Evolutionary conservation across 441 rosid genomes (phyloP).

Genomic region (Codiaeum variegatum): DNA sequence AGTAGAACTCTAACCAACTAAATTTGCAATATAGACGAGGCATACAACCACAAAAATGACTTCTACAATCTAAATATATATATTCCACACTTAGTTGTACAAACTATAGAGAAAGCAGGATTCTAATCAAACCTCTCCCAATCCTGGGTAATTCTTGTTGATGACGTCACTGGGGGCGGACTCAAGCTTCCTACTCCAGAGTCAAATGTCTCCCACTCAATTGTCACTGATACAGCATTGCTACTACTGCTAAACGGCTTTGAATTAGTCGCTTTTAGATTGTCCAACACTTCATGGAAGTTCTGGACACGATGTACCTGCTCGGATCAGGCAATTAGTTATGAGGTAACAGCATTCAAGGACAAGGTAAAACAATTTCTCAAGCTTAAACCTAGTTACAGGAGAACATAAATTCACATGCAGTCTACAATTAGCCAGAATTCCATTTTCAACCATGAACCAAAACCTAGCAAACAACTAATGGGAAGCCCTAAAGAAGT

Average conservation of each 20-base stretch:
- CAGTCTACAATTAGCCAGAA: neutral
- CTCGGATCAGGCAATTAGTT: conserved; percentile 22
- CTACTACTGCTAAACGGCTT: conserved; percentile 44
- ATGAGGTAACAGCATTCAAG: neutral
- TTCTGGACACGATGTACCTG: conserved; percentile 76
- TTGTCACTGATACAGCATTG: conserved; percentile 51
- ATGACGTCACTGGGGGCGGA: conserved; percentile 46
- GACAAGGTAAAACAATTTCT: neutral
- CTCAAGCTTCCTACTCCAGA: conserved; percentile 63
- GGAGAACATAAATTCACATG: neutral
- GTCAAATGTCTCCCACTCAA: conserved; percentile 73
- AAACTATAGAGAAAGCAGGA: conserved; percentile 10
- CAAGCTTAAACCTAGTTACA: neutral
- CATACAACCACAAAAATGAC: neutral
- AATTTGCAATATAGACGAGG: neutral
- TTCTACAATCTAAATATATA: conserved; percentile 1
- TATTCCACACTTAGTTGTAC: conserved; percentile 9
- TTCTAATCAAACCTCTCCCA: conserved; percentile 70
- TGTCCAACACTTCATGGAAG: conserved; percentile 68
- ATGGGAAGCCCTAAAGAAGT: neutral
- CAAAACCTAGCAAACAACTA: neutral
- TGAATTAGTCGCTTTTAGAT: conserved; percentile 57
- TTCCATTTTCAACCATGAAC: neutral
- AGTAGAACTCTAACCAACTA: neutral
- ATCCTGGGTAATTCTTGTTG: conserved; percentile 48